Percentiles rank a stretch among this genome's conserved stretches.
Evolutionary conservation across 768 basidiomycete genomes (phyloP).

Genomic region (Lenzites betulinus): DNA sequence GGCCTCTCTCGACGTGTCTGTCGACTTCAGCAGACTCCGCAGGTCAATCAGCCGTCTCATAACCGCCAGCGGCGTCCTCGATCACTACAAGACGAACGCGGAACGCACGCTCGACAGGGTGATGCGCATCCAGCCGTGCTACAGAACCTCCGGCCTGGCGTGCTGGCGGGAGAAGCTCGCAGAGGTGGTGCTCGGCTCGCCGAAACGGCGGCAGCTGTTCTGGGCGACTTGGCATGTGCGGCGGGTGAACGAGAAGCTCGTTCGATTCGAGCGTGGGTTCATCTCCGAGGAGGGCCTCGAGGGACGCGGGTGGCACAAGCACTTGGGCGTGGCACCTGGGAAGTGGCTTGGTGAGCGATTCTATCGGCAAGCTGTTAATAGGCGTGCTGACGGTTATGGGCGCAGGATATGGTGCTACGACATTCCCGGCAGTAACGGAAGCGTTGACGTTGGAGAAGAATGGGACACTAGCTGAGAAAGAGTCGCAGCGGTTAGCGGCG

Average conservation of each 20-base stretch:
- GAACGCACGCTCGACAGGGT: conserved; percentile 27
- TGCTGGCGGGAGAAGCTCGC: conserved; percentile 14
- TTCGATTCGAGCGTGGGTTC: conserved; percentile 76
- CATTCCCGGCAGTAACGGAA: conserved; percentile 78
- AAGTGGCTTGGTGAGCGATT: conserved; percentile 67
- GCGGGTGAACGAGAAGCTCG: conserved; percentile 62
- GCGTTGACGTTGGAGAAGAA: conserved; percentile 71
- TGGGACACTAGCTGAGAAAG: conserved; percentile 56
- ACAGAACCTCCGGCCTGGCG: not conserved
- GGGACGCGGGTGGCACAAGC: conserved; percentile 85
- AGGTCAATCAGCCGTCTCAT: conserved; percentile 24
- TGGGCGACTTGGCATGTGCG: conserved; percentile 60
- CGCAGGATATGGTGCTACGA: conserved; percentile 81
- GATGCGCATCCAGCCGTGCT: conserved; percentile 19
- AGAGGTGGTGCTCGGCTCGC: not conserved
- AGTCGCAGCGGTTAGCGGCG: conserved; percentile 55
- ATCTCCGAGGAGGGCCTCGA: conserved; percentile 75
- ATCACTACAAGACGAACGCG: conserved; percentile 27
- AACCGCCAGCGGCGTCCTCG: conserved; percentile 23
- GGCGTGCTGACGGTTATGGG: not conserved
- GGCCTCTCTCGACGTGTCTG: conserved; percentile 7
- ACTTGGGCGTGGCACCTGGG: conserved; percentile 85
- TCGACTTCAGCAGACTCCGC: conserved; percentile 26
- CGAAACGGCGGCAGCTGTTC: conserved; percentile 42
- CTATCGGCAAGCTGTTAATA: not conserved